Conservation (phyloP, 2,329 filamentous ascomycete species). For the Epichloe sylvatica region DNA sequence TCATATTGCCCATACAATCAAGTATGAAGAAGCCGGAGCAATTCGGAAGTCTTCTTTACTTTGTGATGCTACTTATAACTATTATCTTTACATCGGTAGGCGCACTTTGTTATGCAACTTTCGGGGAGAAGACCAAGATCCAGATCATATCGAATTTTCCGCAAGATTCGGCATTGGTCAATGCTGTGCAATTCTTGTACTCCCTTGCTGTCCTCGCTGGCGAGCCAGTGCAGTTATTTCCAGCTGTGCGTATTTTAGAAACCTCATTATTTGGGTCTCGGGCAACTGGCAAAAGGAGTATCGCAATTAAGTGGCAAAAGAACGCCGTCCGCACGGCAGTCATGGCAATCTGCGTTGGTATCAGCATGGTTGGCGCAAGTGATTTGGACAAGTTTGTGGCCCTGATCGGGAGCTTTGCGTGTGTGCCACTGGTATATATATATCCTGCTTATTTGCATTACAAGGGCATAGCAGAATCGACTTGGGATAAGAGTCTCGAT, state of each 20-base stretch:
- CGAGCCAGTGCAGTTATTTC: conserved; percentile 62
- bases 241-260: conserved; percentile 58
- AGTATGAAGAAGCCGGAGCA: conserved; percentile 58
- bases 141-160: conserved; percentile 68
- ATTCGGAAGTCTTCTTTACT: conserved; percentile 50
- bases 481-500: conserved; percentile 43
- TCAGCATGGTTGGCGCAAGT: conserved; percentile 50
- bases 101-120: conserved; percentile 60
- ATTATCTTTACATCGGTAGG: conserved; percentile 59
- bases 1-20: conserved; percentile 63
- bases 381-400: conserved; percentile 64
- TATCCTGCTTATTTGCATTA: conserved; percentile 61
- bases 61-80: conserved; percentile 62
- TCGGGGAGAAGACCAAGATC: conserved; percentile 53
- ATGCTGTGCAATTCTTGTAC: conserved; percentile 62
- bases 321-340: conserved; percentile 48
- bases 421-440: conserved; percentile 63
- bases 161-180: conserved; percentile 56
- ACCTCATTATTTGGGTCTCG: conserved; percentile 50
- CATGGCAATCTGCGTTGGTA: conserved; percentile 43
- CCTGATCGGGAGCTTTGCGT: conserved; percentile 59
- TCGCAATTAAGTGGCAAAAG: conserved; percentile 62
- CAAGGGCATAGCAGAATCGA: conserved; percentile 47
- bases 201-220: conserved; percentile 60
- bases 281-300: conserved; percentile 49